Evolutionary conservation across 495 filamentous ascomycete genomes (phyloP).

Genomic region (Penicillium goetzii): DNA sequence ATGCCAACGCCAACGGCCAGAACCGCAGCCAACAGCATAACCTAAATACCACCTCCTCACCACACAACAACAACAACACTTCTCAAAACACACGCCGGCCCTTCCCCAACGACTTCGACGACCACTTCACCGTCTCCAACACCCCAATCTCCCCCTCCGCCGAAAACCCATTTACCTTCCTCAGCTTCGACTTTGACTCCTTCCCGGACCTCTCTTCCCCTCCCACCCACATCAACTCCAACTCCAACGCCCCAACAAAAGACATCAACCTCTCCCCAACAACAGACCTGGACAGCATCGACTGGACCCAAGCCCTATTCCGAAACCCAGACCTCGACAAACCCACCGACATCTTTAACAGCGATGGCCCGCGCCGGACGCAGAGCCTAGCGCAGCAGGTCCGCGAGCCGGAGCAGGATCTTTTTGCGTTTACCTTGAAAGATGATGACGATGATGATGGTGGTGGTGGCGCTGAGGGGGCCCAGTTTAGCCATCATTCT

Average conservation of each 20-base stretch:
- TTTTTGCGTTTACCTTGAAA: conserved; percentile 34
- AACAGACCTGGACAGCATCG: conserved; percentile 29
- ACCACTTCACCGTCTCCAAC: conserved; percentile 28
- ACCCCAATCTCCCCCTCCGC: background rate
- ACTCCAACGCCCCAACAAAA: conserved; percentile 3
- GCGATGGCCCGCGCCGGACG: background rate
- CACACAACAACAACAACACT: conserved; percentile 7
- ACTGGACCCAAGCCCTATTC: conserved; percentile 45
- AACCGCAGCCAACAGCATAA: conserved; percentile 2
- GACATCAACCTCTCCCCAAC: conserved; percentile 17
- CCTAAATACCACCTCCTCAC: conserved; percentile 8
- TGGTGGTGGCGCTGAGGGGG: too few species aligned
- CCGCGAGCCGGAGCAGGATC: conserved; percentile 13
- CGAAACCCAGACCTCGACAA: conserved; percentile 21
- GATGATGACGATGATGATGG: conserved; percentile 15
- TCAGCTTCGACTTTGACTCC: conserved; percentile 35
- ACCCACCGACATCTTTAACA: background rate
- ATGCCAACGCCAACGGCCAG: background rate
- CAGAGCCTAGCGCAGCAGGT: conserved; percentile 15
- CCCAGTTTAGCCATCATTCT: conserved; percentile 16
- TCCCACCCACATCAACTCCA: background rate
- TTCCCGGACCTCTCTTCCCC: conserved; percentile 26
- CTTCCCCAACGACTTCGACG: conserved; percentile 36
- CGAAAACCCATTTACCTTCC: conserved; percentile 29
- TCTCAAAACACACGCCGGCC: conserved; percentile 24